phyloP scores from a whole-genome alignment of 2,329 filamentous ascomycete species.

The Balansia obtecta region DNA sequence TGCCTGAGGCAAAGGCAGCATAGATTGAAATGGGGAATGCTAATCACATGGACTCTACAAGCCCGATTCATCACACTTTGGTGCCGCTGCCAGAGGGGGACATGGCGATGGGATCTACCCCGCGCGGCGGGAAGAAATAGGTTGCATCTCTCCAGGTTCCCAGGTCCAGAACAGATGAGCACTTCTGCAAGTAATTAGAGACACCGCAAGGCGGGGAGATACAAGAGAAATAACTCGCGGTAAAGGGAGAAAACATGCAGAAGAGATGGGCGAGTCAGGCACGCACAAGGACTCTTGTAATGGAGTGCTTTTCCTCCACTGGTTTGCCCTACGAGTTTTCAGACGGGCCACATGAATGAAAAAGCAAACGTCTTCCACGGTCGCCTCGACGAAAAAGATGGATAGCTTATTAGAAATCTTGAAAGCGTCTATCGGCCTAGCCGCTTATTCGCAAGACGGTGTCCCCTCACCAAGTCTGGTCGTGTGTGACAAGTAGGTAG shows the following conservation, averaged over 20 bases:
- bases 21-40: not conserved
- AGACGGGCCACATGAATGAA: not conserved
- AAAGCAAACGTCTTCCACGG: not conserved
- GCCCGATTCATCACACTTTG: not conserved
- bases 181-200: not conserved
- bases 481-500: not conserved
- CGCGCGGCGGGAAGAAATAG: constrained; percentile 2
- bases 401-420: not conserved
- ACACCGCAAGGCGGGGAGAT: not conserved
- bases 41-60: not conserved
- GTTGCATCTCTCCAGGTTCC: not conserved
- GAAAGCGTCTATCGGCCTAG: not conserved
- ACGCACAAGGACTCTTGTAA: not conserved
- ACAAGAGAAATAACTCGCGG: not conserved
- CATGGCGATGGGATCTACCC: not conserved
- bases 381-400: not conserved
- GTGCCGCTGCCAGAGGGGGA: not conserved
- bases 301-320: not conserved
- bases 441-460: not conserved
- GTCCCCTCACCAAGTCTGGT: not conserved
- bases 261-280: not conserved
- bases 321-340: not conserved
- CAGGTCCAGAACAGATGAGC: not conserved
- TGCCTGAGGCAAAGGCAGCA: constrained; percentile 8
- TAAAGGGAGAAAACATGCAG: not conserved